Conservation (phyloP, 495 filamentous ascomycete species). For the Aspergillus mulundensis region DNA sequence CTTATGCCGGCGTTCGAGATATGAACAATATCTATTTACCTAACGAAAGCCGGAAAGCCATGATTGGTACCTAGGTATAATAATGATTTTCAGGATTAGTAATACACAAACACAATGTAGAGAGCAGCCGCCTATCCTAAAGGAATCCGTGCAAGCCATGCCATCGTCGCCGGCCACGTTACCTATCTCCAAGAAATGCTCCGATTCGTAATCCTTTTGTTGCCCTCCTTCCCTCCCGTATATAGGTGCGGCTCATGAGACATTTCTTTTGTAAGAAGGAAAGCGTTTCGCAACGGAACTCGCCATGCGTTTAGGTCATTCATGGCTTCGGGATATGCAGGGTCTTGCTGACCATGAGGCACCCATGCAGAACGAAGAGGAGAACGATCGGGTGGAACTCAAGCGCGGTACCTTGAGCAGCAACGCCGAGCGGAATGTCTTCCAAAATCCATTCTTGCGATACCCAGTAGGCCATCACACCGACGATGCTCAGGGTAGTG, state of each 20-base stretch:
- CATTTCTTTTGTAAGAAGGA: constrained; percentile 14
- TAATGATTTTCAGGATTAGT: background rate
- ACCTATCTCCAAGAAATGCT: constrained; percentile 17
- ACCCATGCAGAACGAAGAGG: constrained; percentile 80
- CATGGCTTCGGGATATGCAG: constrained; percentile 91
- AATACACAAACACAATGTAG: constrained; percentile 5
- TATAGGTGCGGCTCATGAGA: constrained; percentile 18
- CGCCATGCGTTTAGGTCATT: constrained; percentile 30
- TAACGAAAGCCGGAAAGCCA: background rate
- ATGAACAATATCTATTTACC: background rate
- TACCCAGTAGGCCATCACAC: constrained; percentile 87
- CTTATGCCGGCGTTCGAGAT: too few relatives aligned
- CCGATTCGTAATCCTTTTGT: constrained; percentile 11
- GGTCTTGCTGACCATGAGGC: constrained; percentile 89
- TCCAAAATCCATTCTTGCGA: constrained; percentile 74
- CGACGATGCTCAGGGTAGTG: constrained; percentile 74
- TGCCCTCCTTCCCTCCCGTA: constrained; percentile 8
- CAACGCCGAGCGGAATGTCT: constrained; percentile 65
- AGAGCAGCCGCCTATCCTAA: constrained; percentile 4
- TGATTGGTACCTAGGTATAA: background rate
- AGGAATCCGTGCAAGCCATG: constrained; percentile 18
- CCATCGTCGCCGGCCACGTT: constrained; percentile 15
- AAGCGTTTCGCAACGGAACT: constrained; percentile 8
- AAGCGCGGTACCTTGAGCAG: constrained; percentile 59
- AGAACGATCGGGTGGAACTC: constrained; percentile 85